Evolutionary conservation across 2,329 filamentous ascomycete species (phyloP), one percentile per base, ranked within the genome.

Genomic region (Sphaceloma murrayae): DNA sequence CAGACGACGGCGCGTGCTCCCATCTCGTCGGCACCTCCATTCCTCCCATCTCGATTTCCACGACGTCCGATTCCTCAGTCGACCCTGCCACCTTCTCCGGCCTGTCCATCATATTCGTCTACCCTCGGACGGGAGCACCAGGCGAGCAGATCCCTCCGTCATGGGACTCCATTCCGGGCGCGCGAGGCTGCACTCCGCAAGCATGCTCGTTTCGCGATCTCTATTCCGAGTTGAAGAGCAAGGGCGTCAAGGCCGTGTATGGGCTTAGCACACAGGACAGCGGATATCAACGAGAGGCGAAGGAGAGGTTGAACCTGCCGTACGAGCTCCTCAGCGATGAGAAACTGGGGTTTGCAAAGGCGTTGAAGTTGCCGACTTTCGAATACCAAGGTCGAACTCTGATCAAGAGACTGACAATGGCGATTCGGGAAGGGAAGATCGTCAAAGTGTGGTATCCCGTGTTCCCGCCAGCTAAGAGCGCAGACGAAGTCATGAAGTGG

Each of bases 381-480:
- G 59, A 64, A 10, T 68, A 59, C 57, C 48, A 65, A 43, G 59
- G 58, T 3, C 54, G 51, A 44, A 58, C 47, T 34, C 46, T 67
- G 34, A 57, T 62, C 32, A 65, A 62, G 51, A 53, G 65, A 26
- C 50, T 67, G 44, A 60, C 58, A 34, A 49, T 68, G 46, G 62
- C 60, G 7, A 49, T 67, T 17, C 51, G 62, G 45, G 57, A 65
- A 49, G 65, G 64, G 4, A 61, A 54, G 51, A 57, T 68, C 26
- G 49, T 60, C 33, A 63, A 62, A 49, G 58, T 64, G 13, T 67
- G 59, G 56, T 68, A 67, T 57, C 64, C 62, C n/a, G 62, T 67
- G 5, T 63, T 67, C 50, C 61, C 64, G 39, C 62, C 65, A 11
- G 58, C 65, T 49, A 52, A 57, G 47, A 66, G 60, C 49, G 63